Evolutionary conservation across 164 flowering plant genomes (phyloP).

Genomic region (Platanus orientalis): DNA sequence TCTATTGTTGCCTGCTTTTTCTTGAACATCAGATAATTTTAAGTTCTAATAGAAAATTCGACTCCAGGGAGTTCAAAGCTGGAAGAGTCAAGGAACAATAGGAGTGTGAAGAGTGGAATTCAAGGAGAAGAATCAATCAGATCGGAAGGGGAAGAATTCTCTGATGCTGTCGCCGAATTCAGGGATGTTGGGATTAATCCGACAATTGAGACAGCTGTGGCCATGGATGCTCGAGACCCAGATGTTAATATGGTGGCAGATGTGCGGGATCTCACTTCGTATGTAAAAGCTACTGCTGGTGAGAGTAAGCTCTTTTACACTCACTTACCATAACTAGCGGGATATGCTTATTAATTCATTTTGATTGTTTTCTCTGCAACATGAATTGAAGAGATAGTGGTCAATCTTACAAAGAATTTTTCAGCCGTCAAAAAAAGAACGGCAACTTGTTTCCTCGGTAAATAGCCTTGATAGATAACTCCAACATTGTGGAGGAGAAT

Average conservation of each 20-base stretch:
- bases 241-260: slow-evolving; percentile 6
- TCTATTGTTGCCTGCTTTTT: neutral
- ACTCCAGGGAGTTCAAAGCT: slow-evolving; percentile 28
- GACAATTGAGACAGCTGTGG: neutral
- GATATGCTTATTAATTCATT: neutral
- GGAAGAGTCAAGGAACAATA: slow-evolving; percentile 18
- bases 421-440: no score
- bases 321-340: neutral
- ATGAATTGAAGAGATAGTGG: neutral
- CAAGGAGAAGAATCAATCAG: slow-evolving; percentile 23
- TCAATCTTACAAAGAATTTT: no score
- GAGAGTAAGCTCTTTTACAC: slow-evolving; percentile 19
- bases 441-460: no score
- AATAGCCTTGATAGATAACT: no score
- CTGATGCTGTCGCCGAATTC: slow-evolving; percentile 70
- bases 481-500: no score
- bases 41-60: slow-evolving; percentile 10
- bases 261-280: neutral
- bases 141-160: slow-evolving; percentile 61
- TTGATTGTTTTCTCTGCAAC: neutral
- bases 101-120: slow-evolving; percentile 21
- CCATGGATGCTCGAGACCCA: neutral
- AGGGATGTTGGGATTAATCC: slow-evolving; percentile 25
- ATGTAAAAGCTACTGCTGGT: slow-evolving; percentile 8
- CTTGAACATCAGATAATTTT: neutral